Evolutionary conservation across 2,329 filamentous ascomycete species (phyloP), one percentile per base, ranked within the genome.

Genomic region (Leptographium flavum): DNA sequence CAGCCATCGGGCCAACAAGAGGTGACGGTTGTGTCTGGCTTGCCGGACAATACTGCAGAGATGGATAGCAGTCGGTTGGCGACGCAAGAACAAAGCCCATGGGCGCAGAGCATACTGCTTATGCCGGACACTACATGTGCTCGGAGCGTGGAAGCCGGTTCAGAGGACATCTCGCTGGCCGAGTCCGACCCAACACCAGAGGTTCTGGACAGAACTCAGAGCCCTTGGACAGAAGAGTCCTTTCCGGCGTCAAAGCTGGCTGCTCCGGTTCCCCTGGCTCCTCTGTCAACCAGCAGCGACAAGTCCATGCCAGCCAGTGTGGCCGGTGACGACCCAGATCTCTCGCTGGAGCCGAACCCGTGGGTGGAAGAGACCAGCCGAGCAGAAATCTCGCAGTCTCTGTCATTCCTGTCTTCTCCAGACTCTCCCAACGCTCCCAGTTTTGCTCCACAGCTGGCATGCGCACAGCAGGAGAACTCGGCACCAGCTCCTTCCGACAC

Each of bases 81-180:
- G 0, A 54, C 51, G 10, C 51, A 52, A 19, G 49, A 52, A 9
- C 52, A 54, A 17, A 54, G 52, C 30, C 50, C 52, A 6, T 53
- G 49, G 48, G 35, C 21, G 5, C 40, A 44, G 31, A 31, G 35
- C 5, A 39, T 37, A 11, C 9, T 21, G 3, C 14, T 19, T 13
- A 5, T 33, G 28, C 30, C 35, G 8, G 23, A 21, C 19, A 45
- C 36, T 6, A 21, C 43, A 2, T 7, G 7, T 10, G 10, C 22
- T 30, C 10, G 10, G 8, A 15, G 17, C 10, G 17, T 31, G 17
- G 27, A 13, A 9, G 6, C 4, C n/a, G 39, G 19, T 1, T 13
- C 39, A n/a, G 19, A 31, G 4, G 27, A 21, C 10, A 10, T 30
- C 3, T 17, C 3, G 6, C n/a, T 41, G 15, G 28, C 31, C 19